These are phyloP conservation scores for Musa troglodytarum DNA, from an alignment of 176 grass and related monocot species.

Conservation along the genomic window DNA sequence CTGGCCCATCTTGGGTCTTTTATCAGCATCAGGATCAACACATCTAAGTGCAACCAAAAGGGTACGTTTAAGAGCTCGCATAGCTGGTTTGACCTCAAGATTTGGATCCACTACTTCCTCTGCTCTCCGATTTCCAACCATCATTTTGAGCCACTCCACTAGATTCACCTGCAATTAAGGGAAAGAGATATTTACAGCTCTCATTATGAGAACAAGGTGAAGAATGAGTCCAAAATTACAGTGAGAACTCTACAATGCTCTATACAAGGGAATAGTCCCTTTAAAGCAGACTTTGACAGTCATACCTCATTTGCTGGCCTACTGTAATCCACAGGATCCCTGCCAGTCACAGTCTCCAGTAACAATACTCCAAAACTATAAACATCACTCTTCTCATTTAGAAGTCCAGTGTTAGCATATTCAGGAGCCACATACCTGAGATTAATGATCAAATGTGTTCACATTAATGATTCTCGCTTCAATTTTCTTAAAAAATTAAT, in stretches of 20 bases:
- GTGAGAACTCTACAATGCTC: not conserved
- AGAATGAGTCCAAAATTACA: not conserved
- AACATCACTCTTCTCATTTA: constrained; percentile 99
- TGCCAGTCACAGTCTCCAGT: constrained; percentile 87
- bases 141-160: constrained; percentile 85
- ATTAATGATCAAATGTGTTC: constrained; percentile 17
- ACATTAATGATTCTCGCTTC: not conserved
- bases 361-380: constrained; percentile 95
- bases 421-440: constrained; percentile 94
- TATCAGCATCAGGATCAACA: constrained; percentile 78
- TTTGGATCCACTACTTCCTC: constrained; percentile 71
- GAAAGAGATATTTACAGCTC: too few species aligned
- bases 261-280: too few species aligned
- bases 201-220: not conserved
- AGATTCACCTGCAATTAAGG: constrained; percentile 49
- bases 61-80: constrained; percentile 49
- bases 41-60: constrained; percentile 58
- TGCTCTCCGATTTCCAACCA: constrained; percentile 59
- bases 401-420: constrained; percentile 92
- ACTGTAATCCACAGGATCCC: constrained; percentile 83
- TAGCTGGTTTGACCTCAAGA: constrained; percentile 43
- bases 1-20: constrained; percentile 81
- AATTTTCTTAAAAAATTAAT: not conserved
- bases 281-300: not conserved
- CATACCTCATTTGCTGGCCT: constrained; percentile 73